Evolutionary conservation across 2,329 filamentous ascomycete species (phyloP).

Genomic region (Penicillium sp.): DNA sequence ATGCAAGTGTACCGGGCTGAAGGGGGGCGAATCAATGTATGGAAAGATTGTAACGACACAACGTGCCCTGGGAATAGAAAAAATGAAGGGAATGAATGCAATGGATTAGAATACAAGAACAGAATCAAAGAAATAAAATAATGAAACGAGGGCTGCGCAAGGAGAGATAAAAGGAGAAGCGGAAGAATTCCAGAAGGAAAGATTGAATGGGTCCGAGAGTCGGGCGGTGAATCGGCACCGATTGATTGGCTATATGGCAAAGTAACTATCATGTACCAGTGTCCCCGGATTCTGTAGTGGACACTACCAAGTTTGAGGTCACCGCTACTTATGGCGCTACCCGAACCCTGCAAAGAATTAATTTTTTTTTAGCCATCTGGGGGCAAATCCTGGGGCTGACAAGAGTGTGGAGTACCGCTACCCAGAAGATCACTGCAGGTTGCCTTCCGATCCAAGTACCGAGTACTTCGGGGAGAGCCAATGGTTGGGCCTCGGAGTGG

Average conservation of each 20-base stretch:
- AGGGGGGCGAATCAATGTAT: slow-evolving; percentile 11
- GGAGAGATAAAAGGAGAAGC: slow-evolving; percentile 20
- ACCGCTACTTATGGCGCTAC: slow-evolving; percentile 1
- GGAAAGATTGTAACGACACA: slow-evolving; percentile 7
- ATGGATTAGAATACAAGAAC: slow-evolving; percentile 14
- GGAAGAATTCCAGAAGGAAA: slow-evolving; percentile 20
- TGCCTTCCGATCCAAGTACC: slow-evolving; percentile 11
- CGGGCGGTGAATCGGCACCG: slow-evolving; percentile 22
- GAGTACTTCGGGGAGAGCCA: slow-evolving; percentile 7
- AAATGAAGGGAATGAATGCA: slow-evolving; percentile 20
- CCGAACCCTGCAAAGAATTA: slow-evolving; percentile 1
- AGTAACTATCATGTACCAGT: not conserved
- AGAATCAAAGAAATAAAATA: slow-evolving; percentile 9
- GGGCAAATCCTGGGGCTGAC: slow-evolving; percentile 20
- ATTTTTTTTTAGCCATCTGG: slow-evolving; percentile 8
- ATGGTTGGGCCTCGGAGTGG: slow-evolving; percentile 7
- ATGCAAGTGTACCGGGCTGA: slow-evolving; percentile 4
- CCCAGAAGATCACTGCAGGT: slow-evolving; percentile 1
- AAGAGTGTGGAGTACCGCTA: slow-evolving; percentile 20
- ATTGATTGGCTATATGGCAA: not conserved
- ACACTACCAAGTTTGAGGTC: slow-evolving; percentile 1
- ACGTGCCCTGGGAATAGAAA: slow-evolving; percentile 4
- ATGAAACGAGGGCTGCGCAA: slow-evolving; percentile 15
- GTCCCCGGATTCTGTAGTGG: not conserved
- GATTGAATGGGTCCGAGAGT: slow-evolving; percentile 18